Conservation (phyloP, 345 rosid species). For the Psidium friedrichsthalianum region DNA sequence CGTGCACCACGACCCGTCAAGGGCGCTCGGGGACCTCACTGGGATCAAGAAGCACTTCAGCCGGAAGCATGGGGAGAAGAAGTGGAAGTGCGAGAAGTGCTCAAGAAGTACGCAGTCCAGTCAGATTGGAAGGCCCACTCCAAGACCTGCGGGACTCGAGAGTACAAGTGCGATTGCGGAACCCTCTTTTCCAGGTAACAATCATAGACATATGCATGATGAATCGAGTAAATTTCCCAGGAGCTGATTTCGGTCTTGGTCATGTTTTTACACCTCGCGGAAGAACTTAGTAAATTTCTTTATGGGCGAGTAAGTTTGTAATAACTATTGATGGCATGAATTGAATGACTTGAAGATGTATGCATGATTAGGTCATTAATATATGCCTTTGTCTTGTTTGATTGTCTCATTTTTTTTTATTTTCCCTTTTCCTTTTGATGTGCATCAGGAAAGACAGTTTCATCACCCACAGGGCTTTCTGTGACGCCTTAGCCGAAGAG, state of each 20-base stretch:
- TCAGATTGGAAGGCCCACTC: slow-evolving; percentile 98
- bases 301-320: not conserved
- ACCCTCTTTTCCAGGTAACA: slow-evolving; percentile 83
- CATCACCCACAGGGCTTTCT: slow-evolving; percentile 91
- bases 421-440: not conserved
- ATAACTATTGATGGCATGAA: not conserved
- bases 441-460: slow-evolving; percentile 82
- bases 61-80: slow-evolving; percentile 94
- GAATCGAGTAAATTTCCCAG: not conserved
- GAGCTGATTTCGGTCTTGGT: not conserved
- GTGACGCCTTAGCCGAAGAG: slow-evolving; percentile 87
- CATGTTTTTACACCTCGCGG: not conserved
- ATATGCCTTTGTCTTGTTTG: not conserved
- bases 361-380: not conserved
- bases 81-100: slow-evolving; percentile 95
- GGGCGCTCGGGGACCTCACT: slow-evolving; percentile 93
- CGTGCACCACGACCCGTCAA: slow-evolving; percentile 74
- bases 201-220: not conserved
- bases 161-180: slow-evolving; percentile 94
- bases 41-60: slow-evolving; percentile 93
- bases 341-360: not conserved
- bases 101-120: slow-evolving; percentile 92
- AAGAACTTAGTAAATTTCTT: not conserved
- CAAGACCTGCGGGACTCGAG: slow-evolving; percentile 92
- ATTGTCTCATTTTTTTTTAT: not conserved